Evolutionary conservation across 352 stramenopile genomes (phyloP), one percentile per base, ranked within the genome.

Genomic region (Globisporangium polare): DNA sequence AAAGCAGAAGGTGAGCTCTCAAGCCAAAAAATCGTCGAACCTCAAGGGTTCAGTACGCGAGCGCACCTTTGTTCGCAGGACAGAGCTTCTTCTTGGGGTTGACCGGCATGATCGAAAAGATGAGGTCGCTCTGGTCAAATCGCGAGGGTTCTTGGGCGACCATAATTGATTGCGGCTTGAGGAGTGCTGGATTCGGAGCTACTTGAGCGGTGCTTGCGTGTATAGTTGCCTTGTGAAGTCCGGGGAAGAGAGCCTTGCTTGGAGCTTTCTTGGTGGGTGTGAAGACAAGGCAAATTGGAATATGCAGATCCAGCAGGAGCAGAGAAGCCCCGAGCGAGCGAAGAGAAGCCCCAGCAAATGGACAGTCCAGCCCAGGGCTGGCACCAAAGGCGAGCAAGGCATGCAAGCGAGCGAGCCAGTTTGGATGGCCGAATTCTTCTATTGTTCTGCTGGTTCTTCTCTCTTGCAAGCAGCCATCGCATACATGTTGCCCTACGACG

Each of bases 41-140:
- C 3, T 45, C 5, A 6, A 7, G 12, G 0, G 1, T 0, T 29
- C 0, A 29, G 12, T 12, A 27, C 0, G 8, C 20, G 29, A 27
- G 29, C 60, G 24, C 62, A 83, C 77, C 77, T 82, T 87, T 84
- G 53, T 74, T 70, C 8, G 58, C 60, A 20, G 64, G 54, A 47
- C 68, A 87, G 59, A 77, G 75, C 35, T 80, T 82, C 62, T 78
- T 77, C 64, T 86, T 83, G 12, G 72, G 60, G 46, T 72, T 68
- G n/a, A 62, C 24, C 37, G 73, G 71, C 73, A 82, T 80, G 65
- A 87, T 83, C 18, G 77, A 87, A 71, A 87, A 83, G 37, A 63
- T 26, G 15, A 39, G 26, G 35, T 55, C 31, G 45, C 18, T 45
- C 24, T 29, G 41, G 26, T 53, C n/a, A 33, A 33, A 33, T 24